Evolutionary conservation across 441 rosid genomes (phyloP).

Genomic region (Bruguiera hainesii): DNA sequence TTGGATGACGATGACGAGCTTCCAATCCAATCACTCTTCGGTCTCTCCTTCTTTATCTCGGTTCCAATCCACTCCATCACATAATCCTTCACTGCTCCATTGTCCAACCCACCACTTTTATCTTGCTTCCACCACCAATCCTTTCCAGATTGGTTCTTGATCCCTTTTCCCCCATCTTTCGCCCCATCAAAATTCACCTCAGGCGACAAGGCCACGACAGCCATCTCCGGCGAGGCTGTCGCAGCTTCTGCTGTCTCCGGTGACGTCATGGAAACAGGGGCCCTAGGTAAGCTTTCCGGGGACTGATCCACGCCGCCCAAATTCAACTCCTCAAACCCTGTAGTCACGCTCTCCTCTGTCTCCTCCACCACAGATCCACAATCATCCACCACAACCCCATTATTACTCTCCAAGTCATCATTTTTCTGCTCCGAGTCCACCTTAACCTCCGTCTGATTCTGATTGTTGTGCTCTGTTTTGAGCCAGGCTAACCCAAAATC

Average conservation of each 20-base stretch:
- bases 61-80: constrained; percentile 95
- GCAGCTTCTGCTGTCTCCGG: constrained; percentile 31
- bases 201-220: constrained; percentile 5
- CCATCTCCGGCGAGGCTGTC: constrained; percentile 41
- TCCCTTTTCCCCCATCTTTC: constrained; percentile 27
- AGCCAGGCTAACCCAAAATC: constrained; percentile 86
- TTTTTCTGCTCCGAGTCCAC: constrained; percentile 33
- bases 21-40: constrained; percentile 47
- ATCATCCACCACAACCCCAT: constrained; percentile 42
- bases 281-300: constrained; percentile 37
- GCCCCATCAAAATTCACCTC: constrained; percentile 44
- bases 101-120: constrained; percentile 36
- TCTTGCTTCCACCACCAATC: constrained; percentile 80
- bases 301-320: constrained; percentile 60
- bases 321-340: constrained; percentile 60
- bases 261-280: constrained; percentile 17
- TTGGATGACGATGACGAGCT: constrained; percentile 25
- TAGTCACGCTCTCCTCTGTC: constrained; percentile 61
- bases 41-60: constrained; percentile 79
- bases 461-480: constrained; percentile 38
- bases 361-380: constrained; percentile 62
- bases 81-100: constrained; percentile 71
- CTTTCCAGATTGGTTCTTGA: constrained; percentile 33
- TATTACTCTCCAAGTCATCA: constrained; percentile 33
- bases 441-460: constrained; percentile 11